These are phyloP conservation scores for Aurifilum marmelostoma DNA, from an alignment of 2,329 filamentous ascomycete species.

Conservation along the genomic window DNA sequence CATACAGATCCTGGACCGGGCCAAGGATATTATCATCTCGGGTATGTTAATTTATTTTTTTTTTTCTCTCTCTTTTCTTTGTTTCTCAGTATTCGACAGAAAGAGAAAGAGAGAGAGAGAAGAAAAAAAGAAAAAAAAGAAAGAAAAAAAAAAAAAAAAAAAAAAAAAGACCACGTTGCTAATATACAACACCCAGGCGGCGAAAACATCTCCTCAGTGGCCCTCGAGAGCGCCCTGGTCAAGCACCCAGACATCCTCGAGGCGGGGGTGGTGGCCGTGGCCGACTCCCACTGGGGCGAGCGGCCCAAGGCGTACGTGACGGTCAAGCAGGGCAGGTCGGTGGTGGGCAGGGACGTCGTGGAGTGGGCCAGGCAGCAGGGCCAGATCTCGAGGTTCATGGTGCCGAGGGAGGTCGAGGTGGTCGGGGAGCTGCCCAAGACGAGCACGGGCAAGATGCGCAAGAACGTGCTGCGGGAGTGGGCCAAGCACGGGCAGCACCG, in stretches of 20 bases:
- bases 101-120: too few relatives aligned
- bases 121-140: too few relatives aligned
- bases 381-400: slow-evolving; percentile 90
- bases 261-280: slow-evolving; percentile 85
- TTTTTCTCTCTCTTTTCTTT: too few relatives aligned
- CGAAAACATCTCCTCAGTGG: slow-evolving; percentile 95
- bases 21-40: slow-evolving; percentile 98
- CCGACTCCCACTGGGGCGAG: slow-evolving; percentile 93
- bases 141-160: too few relatives aligned
- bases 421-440: slow-evolving; percentile 93
- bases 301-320: slow-evolving; percentile 94
- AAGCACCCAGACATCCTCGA: slow-evolving; percentile 90
- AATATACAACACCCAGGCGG: slow-evolving; percentile 61
- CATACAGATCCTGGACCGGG: slow-evolving; percentile 88
- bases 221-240: slow-evolving; percentile 85
- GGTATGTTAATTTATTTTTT: slow-evolving; percentile 52
- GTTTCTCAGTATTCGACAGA: too few relatives aligned
- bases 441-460: slow-evolving; percentile 93
- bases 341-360: slow-evolving; percentile 65
- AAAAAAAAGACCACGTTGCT: background rate
- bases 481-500: slow-evolving; percentile 53
- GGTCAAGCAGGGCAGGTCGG: slow-evolving; percentile 65
- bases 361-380: slow-evolving; percentile 82
- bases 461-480: slow-evolving; percentile 91
- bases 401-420: slow-evolving; percentile 72